Percentiles rank a stretch among this genome's conserved stretches.
Conservation (phyloP, 2,329 filamentous ascomycete genomes). For the Mycosphaerella sp. region DNA sequence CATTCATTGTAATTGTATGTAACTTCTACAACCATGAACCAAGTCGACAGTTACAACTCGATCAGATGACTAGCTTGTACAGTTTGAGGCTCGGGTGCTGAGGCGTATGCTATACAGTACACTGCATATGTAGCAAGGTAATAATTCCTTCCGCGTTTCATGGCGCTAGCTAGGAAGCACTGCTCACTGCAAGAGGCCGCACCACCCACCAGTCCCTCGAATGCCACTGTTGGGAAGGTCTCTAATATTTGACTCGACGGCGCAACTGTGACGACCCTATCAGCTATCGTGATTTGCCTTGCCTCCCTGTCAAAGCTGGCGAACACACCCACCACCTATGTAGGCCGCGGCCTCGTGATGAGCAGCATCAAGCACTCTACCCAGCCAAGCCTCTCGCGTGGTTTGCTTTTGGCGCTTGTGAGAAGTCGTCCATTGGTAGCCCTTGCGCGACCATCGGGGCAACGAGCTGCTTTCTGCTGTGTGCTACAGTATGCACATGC, state of each 20-base stretch:
- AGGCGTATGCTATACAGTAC: background rate
- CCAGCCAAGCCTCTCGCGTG: background rate
- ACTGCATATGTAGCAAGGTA: background rate
- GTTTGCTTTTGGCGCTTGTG: background rate
- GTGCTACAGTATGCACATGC: too few species aligned
- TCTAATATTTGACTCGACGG: too few species aligned
- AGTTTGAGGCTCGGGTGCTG: background rate
- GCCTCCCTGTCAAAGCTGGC: background rate
- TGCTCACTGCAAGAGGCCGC: background rate
- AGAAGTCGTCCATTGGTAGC: conserved; percentile 4
- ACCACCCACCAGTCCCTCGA: background rate
- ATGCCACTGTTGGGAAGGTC: background rate
- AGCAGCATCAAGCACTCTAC: background rate
- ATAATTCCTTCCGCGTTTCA: background rate
- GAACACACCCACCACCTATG: background rate
- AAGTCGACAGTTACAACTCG: background rate
- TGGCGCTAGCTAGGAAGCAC: background rate
- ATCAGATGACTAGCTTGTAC: background rate
- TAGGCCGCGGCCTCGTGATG: background rate
- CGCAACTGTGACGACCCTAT: too few species aligned
- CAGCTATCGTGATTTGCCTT: background rate
- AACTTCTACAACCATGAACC: background rate
- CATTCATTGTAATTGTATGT: background rate
- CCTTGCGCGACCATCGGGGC: background rate
- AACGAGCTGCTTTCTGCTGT: background rate